Evolutionary conservation across 1,139 yeast species (phyloP), one percentile per base, ranked within the genome.

Genomic region (Pichia sorboxylosa): DNA sequence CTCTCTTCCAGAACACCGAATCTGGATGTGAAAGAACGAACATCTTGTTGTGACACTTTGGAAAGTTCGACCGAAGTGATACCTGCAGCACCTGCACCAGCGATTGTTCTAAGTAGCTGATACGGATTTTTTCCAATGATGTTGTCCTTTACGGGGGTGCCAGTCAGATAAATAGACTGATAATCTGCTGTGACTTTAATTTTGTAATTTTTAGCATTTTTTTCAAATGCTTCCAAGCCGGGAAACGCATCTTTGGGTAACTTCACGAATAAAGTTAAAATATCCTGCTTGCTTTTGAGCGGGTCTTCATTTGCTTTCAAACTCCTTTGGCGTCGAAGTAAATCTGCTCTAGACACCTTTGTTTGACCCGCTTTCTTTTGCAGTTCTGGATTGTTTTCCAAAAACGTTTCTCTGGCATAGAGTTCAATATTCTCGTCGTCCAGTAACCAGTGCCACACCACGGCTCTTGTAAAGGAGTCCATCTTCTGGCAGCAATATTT

Each of bases 21-120:
- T 43, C 90, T 61, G 2, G 73, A 62, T 0, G 85, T 74, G 26
- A 77, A 58, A 34, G 85, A 76, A 39, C 87, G 61, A n/a, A 77
- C 70, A 46, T 79, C 90, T 52, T 79, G 90, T 6, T 68, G 69
- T 0, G 84, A 70, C 13, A 57, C 60, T 27, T 60, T 59, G 5
- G 73, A 66, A 38, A 79, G 55, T 19, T 70, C 72, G 21, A 72
- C 59, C 0, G 85, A 68, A 36, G 68, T 63, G 10, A 77, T 67
- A 9, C 90, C 90, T 2, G 51, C 45, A 1, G 61, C 55, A 16
- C 73, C 74, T 26, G 66, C 51, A 38, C 63, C 66, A 0, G 84
- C 80, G 32, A 79, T 64, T 27, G 58, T 60, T 17, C 60, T 45
- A 13, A 67, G 42, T 26, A 67, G 45, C 19, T 64, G 64, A 44